These are phyloP conservation scores for Puccinia novopanici DNA, from an alignment of 1,284 basidiomycete species.

Conservation along the genomic window DNA sequence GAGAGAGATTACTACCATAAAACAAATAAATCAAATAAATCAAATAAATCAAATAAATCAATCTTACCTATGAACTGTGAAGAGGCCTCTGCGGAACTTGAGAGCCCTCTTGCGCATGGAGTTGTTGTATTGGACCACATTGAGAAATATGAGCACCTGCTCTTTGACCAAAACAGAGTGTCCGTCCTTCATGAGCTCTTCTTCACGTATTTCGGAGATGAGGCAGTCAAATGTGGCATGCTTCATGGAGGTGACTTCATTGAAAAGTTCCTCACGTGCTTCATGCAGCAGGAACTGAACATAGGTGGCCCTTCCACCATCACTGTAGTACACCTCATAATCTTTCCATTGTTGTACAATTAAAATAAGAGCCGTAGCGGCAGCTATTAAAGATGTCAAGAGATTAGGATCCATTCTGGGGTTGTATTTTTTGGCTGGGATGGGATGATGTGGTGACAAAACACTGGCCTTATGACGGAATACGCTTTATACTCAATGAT, in stretches of 20 bases:
- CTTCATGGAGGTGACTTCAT: not conserved
- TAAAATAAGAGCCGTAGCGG: no score
- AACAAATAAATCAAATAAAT: not conserved
- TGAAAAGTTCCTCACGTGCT: not conserved
- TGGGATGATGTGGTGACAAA: no score
- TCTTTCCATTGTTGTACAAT: no score
- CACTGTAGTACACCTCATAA: not conserved
- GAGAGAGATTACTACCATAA: no score
- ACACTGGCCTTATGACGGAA: no score
- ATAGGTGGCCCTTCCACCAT: not conserved
- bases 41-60: no score
- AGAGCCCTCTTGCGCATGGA: not conserved
- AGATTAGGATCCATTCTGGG: no score
- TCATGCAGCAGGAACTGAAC: not conserved
- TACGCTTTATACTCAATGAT: no score
- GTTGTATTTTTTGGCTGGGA: no score
- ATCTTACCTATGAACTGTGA: constrained; percentile 1
- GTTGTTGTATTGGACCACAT: not conserved
- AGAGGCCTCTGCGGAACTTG: not conserved
- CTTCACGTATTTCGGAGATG: not conserved
- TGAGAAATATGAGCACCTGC: not conserved
- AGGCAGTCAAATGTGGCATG: not conserved
- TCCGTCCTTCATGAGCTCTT: not conserved
- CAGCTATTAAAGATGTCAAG: no score
- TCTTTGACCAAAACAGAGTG: not conserved